Evolutionary conservation across 139 green algal genomes (phyloP).

Genomic region (Monoraphidium neglectum): DNA sequence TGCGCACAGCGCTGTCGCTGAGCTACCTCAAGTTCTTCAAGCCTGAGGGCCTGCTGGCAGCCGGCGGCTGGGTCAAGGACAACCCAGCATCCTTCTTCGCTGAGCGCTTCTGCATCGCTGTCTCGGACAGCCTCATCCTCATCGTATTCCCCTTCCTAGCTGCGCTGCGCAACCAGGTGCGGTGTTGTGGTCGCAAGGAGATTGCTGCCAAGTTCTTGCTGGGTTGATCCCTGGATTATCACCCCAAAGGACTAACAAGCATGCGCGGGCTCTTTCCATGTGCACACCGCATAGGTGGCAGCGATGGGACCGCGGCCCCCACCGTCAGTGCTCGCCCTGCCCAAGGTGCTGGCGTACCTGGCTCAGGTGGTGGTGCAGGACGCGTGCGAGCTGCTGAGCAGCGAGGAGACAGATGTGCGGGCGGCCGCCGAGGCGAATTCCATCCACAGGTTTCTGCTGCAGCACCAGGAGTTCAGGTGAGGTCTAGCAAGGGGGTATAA

Average conservation of each 20-base stretch:
- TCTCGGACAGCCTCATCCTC: background rate
- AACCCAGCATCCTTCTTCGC: background rate
- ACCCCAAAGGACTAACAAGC: too few relatives aligned
- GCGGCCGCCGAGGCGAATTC: slow-evolving; percentile 8
- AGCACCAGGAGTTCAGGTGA: background rate
- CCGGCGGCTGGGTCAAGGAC: background rate
- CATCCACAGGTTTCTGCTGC: slow-evolving; percentile 14
- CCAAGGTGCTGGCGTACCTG: background rate
- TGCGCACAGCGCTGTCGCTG: background rate
- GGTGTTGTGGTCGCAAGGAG: too few relatives aligned
- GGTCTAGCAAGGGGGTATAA: too few relatives aligned
- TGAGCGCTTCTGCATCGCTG: slow-evolving; percentile 1
- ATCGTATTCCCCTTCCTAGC: slow-evolving; percentile 2
- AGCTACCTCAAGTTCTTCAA: slow-evolving; percentile 25
- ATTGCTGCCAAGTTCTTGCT: too few relatives aligned
- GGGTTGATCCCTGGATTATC: too few relatives aligned
- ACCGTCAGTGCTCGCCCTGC: background rate
- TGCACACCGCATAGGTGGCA: too few relatives aligned
- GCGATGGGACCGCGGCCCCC: background rate
- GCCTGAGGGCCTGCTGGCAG: slow-evolving; percentile 12
- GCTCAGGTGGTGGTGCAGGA: slow-evolving; percentile 2
- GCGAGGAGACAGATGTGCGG: background rate
- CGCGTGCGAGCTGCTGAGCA: slow-evolving; percentile 8
- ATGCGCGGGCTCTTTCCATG: too few relatives aligned
- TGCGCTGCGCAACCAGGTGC: too few relatives aligned